Base-by-base conservation (phyloP, 768 basidiomycete species). In the Tricholomella constricta region DNA sequence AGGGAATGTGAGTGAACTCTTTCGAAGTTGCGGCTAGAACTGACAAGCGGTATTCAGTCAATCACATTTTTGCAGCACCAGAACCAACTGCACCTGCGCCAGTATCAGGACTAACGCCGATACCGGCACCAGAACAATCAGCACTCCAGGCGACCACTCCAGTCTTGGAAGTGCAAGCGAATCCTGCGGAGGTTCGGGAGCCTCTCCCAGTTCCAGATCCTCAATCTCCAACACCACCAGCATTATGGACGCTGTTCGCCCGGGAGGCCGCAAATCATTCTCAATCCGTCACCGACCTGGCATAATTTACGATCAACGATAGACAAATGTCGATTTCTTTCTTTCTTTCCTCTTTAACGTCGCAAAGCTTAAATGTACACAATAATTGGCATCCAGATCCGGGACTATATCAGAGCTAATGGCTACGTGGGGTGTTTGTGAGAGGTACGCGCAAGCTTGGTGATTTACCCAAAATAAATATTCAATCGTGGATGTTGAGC, bases 1-100 rank as follows among this genome's bases (percentile, higher is more conserved):
- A 82, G 74, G 69, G 88, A 91, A 70, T 91, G 90, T 91, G 62
- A 68, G 85, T 70, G 31, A 52, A 40, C 23, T 17, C 54, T 50
- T 20, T 12, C 48, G 22, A 26, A 31, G 27, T 11, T 40, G 12
- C 27, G 23, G 15, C 20, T 23, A 11, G 44, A 19, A 36, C 20
- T 43, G 34, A 22, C 9, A 32, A 11, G 58, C 9, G 46, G 51
- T 57, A 53, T 40, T 42, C 42, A 78, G 78, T 72, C 55, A 79
- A 79, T 50, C 78, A 79, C 55, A 65, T 78, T n/a, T 63, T 78
- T 53, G 45, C 64, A 19, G 34, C 35, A 4, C 31, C 41, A 37
- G 26, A 50, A 46, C 40, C 36, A 9, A 44, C 54, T 29, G 38
- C 22, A 45, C 34, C 9, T 10, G 31, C 31, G 14, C 3, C 31